Percentiles rank a stretch among this genome's conserved stretches.
Evolutionary conservation across 73 alveolate genomes (phyloP).

Genomic region (Tetrahymena malaccensis): DNA sequence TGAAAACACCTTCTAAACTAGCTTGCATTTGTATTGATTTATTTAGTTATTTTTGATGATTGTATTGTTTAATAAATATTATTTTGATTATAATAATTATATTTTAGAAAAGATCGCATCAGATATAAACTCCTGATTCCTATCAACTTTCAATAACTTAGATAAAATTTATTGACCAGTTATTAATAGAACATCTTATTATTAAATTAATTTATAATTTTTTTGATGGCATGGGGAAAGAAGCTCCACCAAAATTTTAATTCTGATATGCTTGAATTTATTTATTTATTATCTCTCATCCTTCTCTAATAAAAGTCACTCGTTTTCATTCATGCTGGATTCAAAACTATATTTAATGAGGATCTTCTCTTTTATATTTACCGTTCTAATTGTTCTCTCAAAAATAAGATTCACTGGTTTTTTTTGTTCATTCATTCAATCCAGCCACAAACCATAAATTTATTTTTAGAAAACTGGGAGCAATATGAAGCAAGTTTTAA

Average conservation of each 20-base stretch:
- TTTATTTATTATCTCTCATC: neutral
- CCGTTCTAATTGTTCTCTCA: neutral
- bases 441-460: neutral
- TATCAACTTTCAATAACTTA: neutral
- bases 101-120: neutral
- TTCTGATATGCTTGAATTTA: neutral
- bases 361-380: neutral
- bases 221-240: neutral
- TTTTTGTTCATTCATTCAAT: neutral
- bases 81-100: neutral
- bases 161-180: neutral
- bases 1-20: constrained; percentile 16
- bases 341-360: neutral
- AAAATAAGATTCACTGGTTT: neutral
- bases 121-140: neutral
- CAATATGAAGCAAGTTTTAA: neutral
- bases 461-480: neutral
- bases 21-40: constrained; percentile 11
- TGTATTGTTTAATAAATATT: neutral
- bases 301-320: neutral
- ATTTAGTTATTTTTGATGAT: neutral
- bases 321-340: neutral
- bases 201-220: neutral
- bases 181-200: neutral
- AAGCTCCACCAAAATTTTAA: neutral